Conservation (phyloP, 495 filamentous ascomycete genomes). For the Penicillium crystallinum region DNA sequence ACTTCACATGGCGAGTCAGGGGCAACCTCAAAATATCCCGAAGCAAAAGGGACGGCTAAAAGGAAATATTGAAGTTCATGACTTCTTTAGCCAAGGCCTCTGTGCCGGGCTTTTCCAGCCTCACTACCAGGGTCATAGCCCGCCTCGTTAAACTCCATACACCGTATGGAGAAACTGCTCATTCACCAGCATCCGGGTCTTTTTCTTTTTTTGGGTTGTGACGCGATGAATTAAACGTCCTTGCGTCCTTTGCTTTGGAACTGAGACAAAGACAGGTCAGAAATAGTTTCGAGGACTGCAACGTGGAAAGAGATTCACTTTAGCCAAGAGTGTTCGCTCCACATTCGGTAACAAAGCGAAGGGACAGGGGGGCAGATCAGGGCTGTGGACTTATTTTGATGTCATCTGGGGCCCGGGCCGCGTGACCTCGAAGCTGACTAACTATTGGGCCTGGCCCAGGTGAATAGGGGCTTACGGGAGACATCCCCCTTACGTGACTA, state of each 20-base stretch:
- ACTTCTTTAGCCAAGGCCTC: background rate
- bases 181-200: no score
- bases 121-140: background rate
- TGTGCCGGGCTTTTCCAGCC: background rate
- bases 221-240: no score
- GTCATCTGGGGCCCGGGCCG: no score
- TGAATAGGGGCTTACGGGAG: no score
- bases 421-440: no score
- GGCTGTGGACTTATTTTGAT: no score
- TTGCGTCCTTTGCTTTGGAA: background rate
- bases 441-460: no score
- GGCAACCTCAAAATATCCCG: background rate
- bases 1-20: background rate
- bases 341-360: no score
- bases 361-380: no score
- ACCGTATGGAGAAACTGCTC: background rate
- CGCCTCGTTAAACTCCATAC: no score
- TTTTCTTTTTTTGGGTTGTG: no score
- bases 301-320: background rate
- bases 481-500: background rate
- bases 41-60: background rate
- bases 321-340: no score
- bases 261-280: background rate
- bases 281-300: background rate
- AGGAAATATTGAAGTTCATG: background rate